Evolutionary conservation across 305 asterid species (phyloP).

Genomic region (Rubia occidens): DNA sequence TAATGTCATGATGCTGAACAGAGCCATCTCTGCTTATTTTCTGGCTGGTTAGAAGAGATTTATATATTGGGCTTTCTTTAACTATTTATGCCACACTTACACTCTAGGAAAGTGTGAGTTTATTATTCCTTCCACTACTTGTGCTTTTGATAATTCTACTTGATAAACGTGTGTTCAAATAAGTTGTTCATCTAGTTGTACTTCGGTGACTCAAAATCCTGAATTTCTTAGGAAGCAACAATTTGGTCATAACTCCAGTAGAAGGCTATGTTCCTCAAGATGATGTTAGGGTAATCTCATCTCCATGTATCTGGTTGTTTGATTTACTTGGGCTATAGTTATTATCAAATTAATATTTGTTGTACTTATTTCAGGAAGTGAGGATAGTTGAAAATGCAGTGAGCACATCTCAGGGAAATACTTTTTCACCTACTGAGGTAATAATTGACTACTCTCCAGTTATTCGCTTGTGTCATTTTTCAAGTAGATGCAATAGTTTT

Average conservation of each 20-base stretch:
- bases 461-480: too few species aligned
- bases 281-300: slow-evolving; percentile 38
- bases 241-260: slow-evolving; percentile 51
- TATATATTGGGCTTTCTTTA: too few species aligned
- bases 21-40: too few species aligned
- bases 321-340: background rate
- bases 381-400: slow-evolving; percentile 44
- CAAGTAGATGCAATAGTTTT: too few species aligned
- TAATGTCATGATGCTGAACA: too few species aligned
- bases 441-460: slow-evolving; percentile 11
- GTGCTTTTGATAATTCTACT: too few species aligned
- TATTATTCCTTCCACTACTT: too few species aligned
- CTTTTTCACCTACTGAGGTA: slow-evolving; percentile 57
- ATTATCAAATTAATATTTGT: slow-evolving; percentile 8
- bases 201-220: slow-evolving; percentile 8
- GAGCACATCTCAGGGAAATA: slow-evolving; percentile 39
- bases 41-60: too few species aligned
- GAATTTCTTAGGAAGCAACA: slow-evolving; percentile 66
- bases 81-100: too few species aligned
- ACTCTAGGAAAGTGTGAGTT: too few species aligned
- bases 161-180: too few species aligned
- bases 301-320: background rate
- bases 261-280: slow-evolving; percentile 62
- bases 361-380: slow-evolving; percentile 47
- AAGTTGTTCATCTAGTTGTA: too few species aligned